Evolutionary conservation across 192 early-diverging fungal species (phyloP), one percentile per base, ranked within the genome.

Genomic region (Phycomyces blakesleeanus): DNA sequence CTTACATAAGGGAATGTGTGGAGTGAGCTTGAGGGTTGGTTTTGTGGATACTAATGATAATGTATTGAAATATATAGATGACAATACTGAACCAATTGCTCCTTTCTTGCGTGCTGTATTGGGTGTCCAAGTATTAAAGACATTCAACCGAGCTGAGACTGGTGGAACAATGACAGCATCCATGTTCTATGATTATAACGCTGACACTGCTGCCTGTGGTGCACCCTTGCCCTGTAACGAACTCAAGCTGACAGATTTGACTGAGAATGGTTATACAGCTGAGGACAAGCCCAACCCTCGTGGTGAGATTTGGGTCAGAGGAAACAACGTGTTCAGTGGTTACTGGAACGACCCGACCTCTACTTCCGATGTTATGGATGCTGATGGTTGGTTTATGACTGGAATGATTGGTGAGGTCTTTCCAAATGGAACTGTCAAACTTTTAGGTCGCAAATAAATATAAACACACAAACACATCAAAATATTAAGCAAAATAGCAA

Each of bases 291-390:
- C 90, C 11, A 81, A 75, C 61, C 87, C 92, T 25, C 85, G 96
- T 37, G 94, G 94, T 59, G 93, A 97, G 77, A 81, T 98, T 67
- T 91, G 85, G 80, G 71, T 96, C 42, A 84, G 91, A 29, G 94
- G 94, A 1, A 65, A 75, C 22, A 83, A 83, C 53, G 84, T 91
- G 38, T 91, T 96, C 73, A 81, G 76, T 61, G 91, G 90, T 1
- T 97, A 97, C 71, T 91, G 83, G 76, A 89, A 91, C 62, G 84
- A 88, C 55, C 76, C 73, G 21, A 74, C 74, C 14, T 85, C 91
- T 62, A 94, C 94, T 14, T 51, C 55, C 29, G 88, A 91, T 71
- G 75, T 83, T 6, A 68, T 96, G 24, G 83, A 89, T 51, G 69
- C 73, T 15, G 92, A 93, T 73, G 94, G 94, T 6, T 97, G 95